These are phyloP conservation scores for Mycena galopus DNA, from an alignment of 768 basidiomycete genomes.

Conservation along the genomic window DNA sequence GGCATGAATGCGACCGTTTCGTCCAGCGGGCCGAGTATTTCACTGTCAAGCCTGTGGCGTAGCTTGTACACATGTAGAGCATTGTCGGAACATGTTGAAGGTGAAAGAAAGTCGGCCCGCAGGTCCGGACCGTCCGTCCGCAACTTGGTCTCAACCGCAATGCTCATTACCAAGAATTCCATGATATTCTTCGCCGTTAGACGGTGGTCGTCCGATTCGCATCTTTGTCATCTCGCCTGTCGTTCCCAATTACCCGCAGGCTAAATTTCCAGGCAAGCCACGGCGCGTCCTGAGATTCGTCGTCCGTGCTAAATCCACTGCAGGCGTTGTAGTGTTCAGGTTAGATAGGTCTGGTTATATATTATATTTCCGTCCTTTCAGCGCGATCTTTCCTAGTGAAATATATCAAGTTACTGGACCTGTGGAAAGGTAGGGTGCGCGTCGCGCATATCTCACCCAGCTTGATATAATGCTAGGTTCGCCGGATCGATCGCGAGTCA, in stretches of 20 bases:
- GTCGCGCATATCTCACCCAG: neutral
- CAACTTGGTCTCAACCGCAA: constrained; percentile 47
- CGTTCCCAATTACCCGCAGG: constrained; percentile 86
- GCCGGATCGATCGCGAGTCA: constrained; percentile 90
- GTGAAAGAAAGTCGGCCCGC: no score
- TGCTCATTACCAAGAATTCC: constrained; percentile 86
- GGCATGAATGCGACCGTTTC: no score
- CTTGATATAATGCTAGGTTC: constrained; percentile 51
- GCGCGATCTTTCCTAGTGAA: constrained; percentile 64
- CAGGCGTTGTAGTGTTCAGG: constrained; percentile 90
- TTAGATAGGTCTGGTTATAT: constrained; percentile 40
- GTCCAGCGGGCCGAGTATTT: no score
- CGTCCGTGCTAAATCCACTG: constrained; percentile 7
- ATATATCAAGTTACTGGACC: constrained; percentile 98
- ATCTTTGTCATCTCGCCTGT: constrained; percentile 88
- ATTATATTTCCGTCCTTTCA: neutral
- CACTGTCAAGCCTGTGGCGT: no score
- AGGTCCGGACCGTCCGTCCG: no score
- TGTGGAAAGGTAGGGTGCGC: constrained; percentile 72
- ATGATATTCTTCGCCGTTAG: constrained; percentile 81
- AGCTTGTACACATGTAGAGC: no score
- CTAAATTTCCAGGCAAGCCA: constrained; percentile 85
- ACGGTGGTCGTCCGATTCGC: constrained; percentile 75
- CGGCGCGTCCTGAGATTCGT: neutral
- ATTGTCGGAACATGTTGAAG: no score